A percentile compares a stretch with the other conserved stretches of the same genome.
Conservation (phyloP, 768 basidiomycete species). For the Gymnopilus junonius region DNA sequence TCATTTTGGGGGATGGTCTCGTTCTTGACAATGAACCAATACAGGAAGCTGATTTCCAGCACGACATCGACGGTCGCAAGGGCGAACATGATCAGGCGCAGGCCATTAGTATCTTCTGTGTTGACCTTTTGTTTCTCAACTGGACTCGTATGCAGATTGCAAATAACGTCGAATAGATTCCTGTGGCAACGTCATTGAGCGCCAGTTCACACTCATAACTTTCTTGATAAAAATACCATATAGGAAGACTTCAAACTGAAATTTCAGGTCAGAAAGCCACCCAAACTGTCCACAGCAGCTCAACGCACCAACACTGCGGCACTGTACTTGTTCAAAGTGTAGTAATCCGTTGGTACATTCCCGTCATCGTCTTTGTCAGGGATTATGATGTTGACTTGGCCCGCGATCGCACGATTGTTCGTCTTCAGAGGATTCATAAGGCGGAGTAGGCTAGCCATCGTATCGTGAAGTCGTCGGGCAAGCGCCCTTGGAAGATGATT, state of each 20-base stretch:
- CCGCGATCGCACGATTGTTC: slow-evolving; percentile 6
- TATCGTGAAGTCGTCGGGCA: slow-evolving; percentile 15
- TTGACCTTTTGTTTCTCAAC: slow-evolving; percentile 26
- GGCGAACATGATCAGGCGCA: slow-evolving; percentile 32
- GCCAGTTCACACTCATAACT: background rate
- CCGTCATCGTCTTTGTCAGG: slow-evolving; percentile 20
- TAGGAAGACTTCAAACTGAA: slow-evolving; percentile 26
- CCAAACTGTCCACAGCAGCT: background rate
- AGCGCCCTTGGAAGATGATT: slow-evolving; percentile 15
- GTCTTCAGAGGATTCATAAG: slow-evolving; percentile 16
- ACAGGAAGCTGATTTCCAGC: slow-evolving; percentile 32
- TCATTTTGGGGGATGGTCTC: slow-evolving; percentile 29
- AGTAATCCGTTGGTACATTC: slow-evolving; percentile 18
- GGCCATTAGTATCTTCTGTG: slow-evolving; percentile 28
- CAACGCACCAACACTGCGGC: slow-evolving; percentile 27
- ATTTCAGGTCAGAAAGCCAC: background rate
- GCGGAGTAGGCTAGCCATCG: slow-evolving; percentile 19
- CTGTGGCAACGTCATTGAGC: slow-evolving; percentile 8
- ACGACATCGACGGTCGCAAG: slow-evolving; percentile 34
- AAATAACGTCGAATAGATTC: slow-evolving; percentile 34
- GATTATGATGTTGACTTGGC: slow-evolving; percentile 19
- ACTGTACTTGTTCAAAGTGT: slow-evolving; percentile 27
- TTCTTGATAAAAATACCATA: slow-evolving; percentile 21
- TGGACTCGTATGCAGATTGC: slow-evolving; percentile 34
- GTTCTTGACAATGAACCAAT: slow-evolving; percentile 29